Conservation (phyloP, 441 rosid genomes). For the Melastoma candidum region DNA sequence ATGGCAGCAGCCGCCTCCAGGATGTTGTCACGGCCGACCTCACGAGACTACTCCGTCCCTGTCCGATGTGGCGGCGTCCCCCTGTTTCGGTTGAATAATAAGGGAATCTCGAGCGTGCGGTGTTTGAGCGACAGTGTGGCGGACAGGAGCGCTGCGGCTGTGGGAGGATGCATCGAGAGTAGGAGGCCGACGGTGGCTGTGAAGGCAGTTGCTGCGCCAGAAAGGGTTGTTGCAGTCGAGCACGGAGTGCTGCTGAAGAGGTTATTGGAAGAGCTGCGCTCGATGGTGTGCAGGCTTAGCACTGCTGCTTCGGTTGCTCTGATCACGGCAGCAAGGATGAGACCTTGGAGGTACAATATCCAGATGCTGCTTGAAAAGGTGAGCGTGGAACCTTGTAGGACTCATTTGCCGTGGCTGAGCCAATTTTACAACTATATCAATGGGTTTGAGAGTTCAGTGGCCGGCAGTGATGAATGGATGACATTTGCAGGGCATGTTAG, state of each 20-base stretch:
- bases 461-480: background rate
- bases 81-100: too few species aligned
- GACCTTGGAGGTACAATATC: constrained; percentile 22
- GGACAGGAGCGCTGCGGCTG: too few species aligned
- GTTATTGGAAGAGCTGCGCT: constrained; percentile 14
- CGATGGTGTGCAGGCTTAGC: constrained; percentile 13
- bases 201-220: constrained; percentile 11
- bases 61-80: background rate
- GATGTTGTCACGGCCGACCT: constrained; percentile 18
- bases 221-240: constrained; percentile 9
- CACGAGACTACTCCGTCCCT: background rate
- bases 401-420: too few species aligned
- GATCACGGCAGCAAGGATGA: constrained; percentile 17
- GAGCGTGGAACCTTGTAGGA: background rate
- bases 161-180: too few species aligned
- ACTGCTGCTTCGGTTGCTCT: constrained; percentile 16
- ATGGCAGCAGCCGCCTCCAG: constrained; percentile 48
- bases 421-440: too few species aligned
- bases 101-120: too few species aligned
- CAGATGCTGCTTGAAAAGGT: constrained; percentile 51
- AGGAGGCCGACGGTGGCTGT: too few species aligned
- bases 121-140: too few species aligned
- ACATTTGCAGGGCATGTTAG: constrained; percentile 37
- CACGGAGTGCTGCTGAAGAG: constrained; percentile 9
- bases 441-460: too few species aligned